phyloP scores from a whole-genome alignment of 352 stramenopile species.

The Globisporangium paddicum region DNA sequence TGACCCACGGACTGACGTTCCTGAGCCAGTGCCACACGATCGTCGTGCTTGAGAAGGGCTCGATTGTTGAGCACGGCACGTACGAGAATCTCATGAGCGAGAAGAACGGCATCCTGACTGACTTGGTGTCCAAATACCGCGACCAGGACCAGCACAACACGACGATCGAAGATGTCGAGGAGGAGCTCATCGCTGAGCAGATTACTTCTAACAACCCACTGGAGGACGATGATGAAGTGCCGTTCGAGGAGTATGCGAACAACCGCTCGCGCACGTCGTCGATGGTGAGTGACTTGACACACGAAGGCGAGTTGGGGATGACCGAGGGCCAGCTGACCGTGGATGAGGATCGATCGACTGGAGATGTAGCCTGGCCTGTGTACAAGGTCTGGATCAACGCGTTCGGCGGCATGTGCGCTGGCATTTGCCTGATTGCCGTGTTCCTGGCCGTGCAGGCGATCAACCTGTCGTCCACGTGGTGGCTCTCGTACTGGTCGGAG shows the following conservation, averaged over 20 bases:
- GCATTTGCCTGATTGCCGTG: conserved; percentile 33
- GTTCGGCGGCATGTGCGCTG: conserved; percentile 52
- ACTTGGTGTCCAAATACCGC: conserved; percentile 57
- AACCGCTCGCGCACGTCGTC: conserved; percentile 50
- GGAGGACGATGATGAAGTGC: conserved; percentile 19
- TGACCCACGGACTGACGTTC: conserved; percentile 89
- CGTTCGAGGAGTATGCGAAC: conserved; percentile 35
- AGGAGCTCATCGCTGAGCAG: conserved; percentile 17
- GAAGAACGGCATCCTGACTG: conserved; percentile 56
- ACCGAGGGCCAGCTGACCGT: conserved; percentile 43
- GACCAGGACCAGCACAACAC: conserved; percentile 42
- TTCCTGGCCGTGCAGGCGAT: conserved; percentile 43
- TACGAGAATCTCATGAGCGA: conserved; percentile 72
- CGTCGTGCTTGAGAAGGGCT: conserved; percentile 59
- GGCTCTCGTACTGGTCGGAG: conserved; percentile 90
- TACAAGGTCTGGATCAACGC: conserved; percentile 68
- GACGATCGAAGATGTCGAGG: conserved; percentile 32
- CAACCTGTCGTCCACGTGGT: conserved; percentile 76
- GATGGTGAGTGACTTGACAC: conserved; percentile 46
- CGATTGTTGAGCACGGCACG: conserved; percentile 68
- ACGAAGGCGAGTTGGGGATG: conserved; percentile 28
- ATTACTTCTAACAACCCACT: conserved; percentile 4
- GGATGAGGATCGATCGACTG: conserved; percentile 63
- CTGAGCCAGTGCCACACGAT: conserved; percentile 57
- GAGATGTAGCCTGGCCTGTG: conserved; percentile 53